Evolutionary conservation across 768 basidiomycete species (phyloP).

Genomic region (Crucibulum laeve): DNA sequence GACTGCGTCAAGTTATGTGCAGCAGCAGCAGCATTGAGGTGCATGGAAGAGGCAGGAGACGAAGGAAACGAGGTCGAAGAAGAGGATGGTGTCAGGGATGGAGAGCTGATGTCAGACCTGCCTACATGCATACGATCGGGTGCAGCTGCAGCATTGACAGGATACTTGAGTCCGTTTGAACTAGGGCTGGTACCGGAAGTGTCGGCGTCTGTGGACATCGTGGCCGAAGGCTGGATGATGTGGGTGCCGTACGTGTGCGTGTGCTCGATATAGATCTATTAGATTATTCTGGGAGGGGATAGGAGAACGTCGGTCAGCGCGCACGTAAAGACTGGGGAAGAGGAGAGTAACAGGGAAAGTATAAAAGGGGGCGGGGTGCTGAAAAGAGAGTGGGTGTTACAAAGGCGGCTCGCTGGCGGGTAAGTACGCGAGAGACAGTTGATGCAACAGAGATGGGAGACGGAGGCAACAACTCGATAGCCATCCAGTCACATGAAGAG

Average conservation of each 20-base stretch:
- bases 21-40: conserved; percentile 20
- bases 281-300: conserved; percentile 16
- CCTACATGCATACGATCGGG: conserved; percentile 9
- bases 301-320: neutral
- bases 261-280: conserved; percentile 11
- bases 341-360: neutral
- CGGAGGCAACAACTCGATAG: too few relatives aligned
- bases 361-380: neutral
- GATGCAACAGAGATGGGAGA: too few relatives aligned
- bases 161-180: conserved; percentile 6
- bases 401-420: neutral
- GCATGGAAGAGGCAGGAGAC: conserved; percentile 35
- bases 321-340: too few relatives aligned
- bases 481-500: too few relatives aligned
- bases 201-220: conserved; percentile 12
- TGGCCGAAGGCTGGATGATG: conserved; percentile 8
- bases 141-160: conserved; percentile 1
- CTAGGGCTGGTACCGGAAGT: conserved; percentile 7
- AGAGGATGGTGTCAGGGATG: conserved; percentile 34
- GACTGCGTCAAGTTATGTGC: conserved; percentile 24
- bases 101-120: conserved; percentile 21
- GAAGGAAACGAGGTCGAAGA: conserved; percentile 41
- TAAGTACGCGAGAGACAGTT: too few relatives aligned
- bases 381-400: neutral
- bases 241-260: neutral